These are phyloP conservation scores for Candida peoriensis DNA, from an alignment of 805 yeast species.

Conservation along the genomic window DNA sequence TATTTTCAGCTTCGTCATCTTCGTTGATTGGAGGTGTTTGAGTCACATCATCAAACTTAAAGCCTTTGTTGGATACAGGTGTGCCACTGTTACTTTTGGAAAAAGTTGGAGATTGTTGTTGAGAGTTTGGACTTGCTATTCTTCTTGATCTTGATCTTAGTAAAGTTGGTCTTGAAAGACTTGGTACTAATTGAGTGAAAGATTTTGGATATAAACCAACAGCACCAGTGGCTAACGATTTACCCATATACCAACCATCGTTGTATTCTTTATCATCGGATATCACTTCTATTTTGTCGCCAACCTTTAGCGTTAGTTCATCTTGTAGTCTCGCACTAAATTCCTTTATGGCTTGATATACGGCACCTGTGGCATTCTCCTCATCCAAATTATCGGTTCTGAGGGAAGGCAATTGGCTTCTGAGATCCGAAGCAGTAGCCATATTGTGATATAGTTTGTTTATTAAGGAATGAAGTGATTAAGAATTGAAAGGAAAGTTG, in stretches of 20 bases:
- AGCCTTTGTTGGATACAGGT: slow-evolving; percentile 1
- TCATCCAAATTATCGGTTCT: slow-evolving; percentile 10
- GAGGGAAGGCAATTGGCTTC: slow-evolving; percentile 4
- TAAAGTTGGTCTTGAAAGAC: slow-evolving; percentile 35
- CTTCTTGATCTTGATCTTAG: slow-evolving; percentile 60
- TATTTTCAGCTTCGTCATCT: not conserved
- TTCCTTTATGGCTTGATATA: slow-evolving; percentile 70
- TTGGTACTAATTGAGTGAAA: slow-evolving; percentile 58
- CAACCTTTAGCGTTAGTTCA: slow-evolving; percentile 73
- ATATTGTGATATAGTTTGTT: too few relatives aligned
- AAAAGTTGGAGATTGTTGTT: slow-evolving; percentile 13
- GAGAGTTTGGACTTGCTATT: slow-evolving; percentile 27
- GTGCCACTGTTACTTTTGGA: slow-evolving; percentile 4
- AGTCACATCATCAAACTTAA: slow-evolving; percentile 8
- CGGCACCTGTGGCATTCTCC: slow-evolving; percentile 24
- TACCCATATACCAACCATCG: slow-evolving; percentile 97
- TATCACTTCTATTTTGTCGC: slow-evolving; percentile 83
- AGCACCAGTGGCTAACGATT: slow-evolving; percentile 60
- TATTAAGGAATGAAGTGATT: too few relatives aligned
- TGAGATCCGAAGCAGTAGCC: slow-evolving; percentile 1
- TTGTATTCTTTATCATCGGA: slow-evolving; percentile 91
- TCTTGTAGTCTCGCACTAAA: slow-evolving; percentile 86
- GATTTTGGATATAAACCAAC: slow-evolving; percentile 91
- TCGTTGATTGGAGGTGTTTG: slow-evolving; percentile 10
- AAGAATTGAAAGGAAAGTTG: too few relatives aligned